These are phyloP conservation scores for Botrytis galanthina DNA, from an alignment of 2,329 filamentous ascomycete species.

Conservation along the genomic window DNA sequence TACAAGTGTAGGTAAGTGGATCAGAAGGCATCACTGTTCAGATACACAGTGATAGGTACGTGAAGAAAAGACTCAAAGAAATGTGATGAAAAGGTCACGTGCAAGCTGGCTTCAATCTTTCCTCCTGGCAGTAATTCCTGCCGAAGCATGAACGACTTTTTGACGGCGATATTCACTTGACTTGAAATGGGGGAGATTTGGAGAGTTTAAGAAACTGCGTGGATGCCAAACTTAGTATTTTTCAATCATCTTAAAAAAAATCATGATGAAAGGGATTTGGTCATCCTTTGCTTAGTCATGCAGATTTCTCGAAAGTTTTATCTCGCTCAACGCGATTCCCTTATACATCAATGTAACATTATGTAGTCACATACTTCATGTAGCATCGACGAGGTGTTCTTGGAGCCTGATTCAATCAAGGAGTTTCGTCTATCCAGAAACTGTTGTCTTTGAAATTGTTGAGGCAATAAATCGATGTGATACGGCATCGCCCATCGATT, in stretches of 20 bases:
- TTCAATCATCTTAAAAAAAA: background rate
- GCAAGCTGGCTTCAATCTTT: background rate
- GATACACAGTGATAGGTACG: background rate
- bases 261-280: background rate
- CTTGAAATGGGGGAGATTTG: rapidly evolving
- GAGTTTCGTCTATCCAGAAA: background rate
- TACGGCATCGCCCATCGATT: background rate
- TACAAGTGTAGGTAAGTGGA: slow-evolving; percentile 37
- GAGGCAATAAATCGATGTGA: background rate
- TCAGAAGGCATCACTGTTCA: slow-evolving; percentile 29
- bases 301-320: background rate
- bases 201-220: background rate
- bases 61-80: background rate
- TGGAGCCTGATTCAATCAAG: background rate
- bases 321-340: background rate
- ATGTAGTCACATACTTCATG: background rate
- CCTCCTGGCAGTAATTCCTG: background rate
- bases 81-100: background rate
- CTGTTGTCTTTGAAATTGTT: background rate
- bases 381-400: background rate
- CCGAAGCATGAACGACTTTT: background rate
- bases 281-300: slow-evolving; percentile 1
- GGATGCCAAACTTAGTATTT: background rate
- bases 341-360: background rate
- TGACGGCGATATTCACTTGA: background rate